Evolutionary conservation across 495 filamentous ascomycete genomes (phyloP), one percentile per base, ranked within the genome.

Genomic region (Delitschia confertaspora): DNA sequence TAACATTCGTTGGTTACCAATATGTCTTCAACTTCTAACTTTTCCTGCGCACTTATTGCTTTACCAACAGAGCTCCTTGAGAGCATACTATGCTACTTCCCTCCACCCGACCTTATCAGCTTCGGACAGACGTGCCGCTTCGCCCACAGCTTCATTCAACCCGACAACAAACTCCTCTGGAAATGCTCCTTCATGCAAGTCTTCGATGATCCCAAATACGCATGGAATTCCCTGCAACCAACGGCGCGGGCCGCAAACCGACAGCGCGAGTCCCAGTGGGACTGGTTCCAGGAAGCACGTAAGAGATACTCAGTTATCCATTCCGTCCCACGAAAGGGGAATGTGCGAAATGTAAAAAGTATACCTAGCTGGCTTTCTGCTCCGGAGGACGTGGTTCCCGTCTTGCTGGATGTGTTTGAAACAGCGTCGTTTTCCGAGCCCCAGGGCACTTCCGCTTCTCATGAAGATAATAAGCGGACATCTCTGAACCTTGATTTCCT

Each of bases 1-100:
- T n/a, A n/a, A n/a, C n/a, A n/a, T n/a, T n/a, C n/a, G n/a, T n/a
- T n/a, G n/a, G n/a, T n/a, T n/a, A n/a, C n/a, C n/a, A n/a, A n/a
- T n/a, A n/a, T n/a, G n/a, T n/a, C n/a, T n/a, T n/a, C n/a, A n/a
- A n/a, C n/a, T n/a, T n/a, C n/a, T n/a, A n/a, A n/a, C n/a, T n/a
- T n/a, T n/a, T n/a, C n/a, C n/a, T n/a, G n/a, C n/a, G n/a, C n/a
- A n/a, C n/a, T n/a, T n/a, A n/a, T n/a, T n/a, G n/a, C n/a, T n/a
- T n/a, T n/a, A n/a, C n/a, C n/a, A n/a, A n/a, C 51, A n/a, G 51
- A 55, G 23, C 30, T 50, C 9, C 36, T 55, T 7, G 46, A 50
- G 41, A 22, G 46, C 2, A 37, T 55, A 7, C 33, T 55, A 5
- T 46, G 46, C 5, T 50, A 32, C 22, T 26, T 55, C 3, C 13